These are phyloP conservation scores for Cyberlindnera misumaiensis DNA, from an alignment of 805 yeast genomes.

Conservation along the genomic window DNA sequence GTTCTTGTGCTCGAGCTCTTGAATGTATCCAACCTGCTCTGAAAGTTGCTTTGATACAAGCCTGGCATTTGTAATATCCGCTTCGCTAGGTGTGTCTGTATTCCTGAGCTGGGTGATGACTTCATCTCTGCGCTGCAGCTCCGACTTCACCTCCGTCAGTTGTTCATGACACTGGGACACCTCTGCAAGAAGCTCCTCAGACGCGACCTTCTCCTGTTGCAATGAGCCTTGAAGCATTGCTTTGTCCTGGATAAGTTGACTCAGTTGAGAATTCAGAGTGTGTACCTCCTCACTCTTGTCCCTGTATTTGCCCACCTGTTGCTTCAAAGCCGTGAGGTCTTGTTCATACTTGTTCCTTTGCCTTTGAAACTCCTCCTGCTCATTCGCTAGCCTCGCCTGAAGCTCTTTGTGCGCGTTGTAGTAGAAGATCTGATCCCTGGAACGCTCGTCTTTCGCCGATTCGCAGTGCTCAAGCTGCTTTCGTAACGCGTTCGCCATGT, in stretches of 20 bases:
- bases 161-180: conserved; percentile 3
- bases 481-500: conserved; percentile 23
- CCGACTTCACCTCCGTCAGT: background rate
- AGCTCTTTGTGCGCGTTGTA: conserved; percentile 29
- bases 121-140: conserved; percentile 15
- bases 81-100: background rate
- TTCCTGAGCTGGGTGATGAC: conserved; percentile 22
- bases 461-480: conserved; percentile 18
- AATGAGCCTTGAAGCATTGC: conserved; percentile 2
- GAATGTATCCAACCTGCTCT: conserved; percentile 38
- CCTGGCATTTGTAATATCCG: background rate
- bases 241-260: background rate
- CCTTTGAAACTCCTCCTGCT: conserved; percentile 20
- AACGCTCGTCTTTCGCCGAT: conserved; percentile 10
- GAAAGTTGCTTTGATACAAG: conserved; percentile 20
- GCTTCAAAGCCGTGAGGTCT: conserved; percentile 11
- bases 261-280: background rate
- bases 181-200: conserved; percentile 4
- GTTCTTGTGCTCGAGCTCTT: conserved; percentile 45
- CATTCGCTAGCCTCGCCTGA: conserved; percentile 18
- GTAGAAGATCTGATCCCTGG: conserved; percentile 30
- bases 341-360: conserved; percentile 21
- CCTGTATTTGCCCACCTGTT: conserved; percentile 11
- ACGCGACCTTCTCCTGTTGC: conserved; percentile 4
- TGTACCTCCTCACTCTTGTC: conserved; percentile 5